Evolutionary conservation across 2,329 filamentous ascomycete species (phyloP), one percentile per base, ranked within the genome.

Genomic region (Fusarium paranaense): DNA sequence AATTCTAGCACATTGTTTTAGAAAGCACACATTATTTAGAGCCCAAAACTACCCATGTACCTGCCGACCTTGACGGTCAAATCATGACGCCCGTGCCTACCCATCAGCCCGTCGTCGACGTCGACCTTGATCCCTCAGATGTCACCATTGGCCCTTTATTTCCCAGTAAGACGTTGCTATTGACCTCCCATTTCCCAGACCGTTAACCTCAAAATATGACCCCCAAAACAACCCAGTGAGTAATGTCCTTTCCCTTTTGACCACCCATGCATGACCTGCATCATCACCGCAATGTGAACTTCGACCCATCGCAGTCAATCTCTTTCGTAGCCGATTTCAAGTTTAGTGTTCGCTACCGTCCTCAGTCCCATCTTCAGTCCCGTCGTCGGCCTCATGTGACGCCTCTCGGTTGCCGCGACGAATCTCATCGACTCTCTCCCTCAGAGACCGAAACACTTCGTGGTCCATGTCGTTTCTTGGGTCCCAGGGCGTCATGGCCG

Each of bases 271-370:
- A 27, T 6, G 16, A n/a, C 25, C 47, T n/a, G 25, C 45, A 2
- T 52, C 6, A 4, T 52, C 16, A 30, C 16, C 25, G 6, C 47
- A 52, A 13, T 30, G 3, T 52, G 16, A 30, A 30, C 9, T 5
- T n/a, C 25, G 4, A 3, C 3, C 45, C 5, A 4, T 4, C 16
- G 5, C 9, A 0, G 25, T n/a, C 45, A n/a, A 1, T 0, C 3
- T 5, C 16, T 52, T 30, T 4, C 6, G 8, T 50, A 9, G 6
- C 2, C 4, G 45, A n/a, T 7, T 4, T 1, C 5, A 27, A 27
- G 8, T 6, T 30, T 3, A 22, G 13, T 16, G 2, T 47, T 47
- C 42, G 14, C 4, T 5, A 3, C 20, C 42, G 7, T 16, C 42
- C 1, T 45, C 42, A 9, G 38, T 42, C 38, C 11, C 14, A 4